phyloP scores from a whole-genome alignment of 2,329 filamentous ascomycete genomes.

The Tricladium varicosporioides region DNA sequence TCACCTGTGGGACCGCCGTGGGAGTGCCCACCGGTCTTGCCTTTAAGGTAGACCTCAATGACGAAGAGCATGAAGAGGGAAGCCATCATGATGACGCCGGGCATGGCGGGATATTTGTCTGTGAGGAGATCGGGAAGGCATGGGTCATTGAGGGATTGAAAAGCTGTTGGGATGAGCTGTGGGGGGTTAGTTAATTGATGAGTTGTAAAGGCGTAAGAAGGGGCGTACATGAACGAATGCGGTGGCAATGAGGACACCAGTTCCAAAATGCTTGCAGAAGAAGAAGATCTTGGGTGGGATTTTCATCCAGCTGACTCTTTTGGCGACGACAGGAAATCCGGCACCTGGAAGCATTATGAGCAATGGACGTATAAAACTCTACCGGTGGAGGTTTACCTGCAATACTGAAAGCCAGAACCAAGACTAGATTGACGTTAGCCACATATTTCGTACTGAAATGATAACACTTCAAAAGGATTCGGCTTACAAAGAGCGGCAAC shows the following conservation, averaged over 20 bases:
- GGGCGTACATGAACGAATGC: slow-evolving; percentile 67
- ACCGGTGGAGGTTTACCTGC: slow-evolving; percentile 14
- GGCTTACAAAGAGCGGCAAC: slow-evolving; percentile 55
- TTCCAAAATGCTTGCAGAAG: slow-evolving; percentile 71
- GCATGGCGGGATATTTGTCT: slow-evolving; percentile 44
- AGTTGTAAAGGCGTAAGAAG: not conserved
- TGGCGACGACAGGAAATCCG: slow-evolving; percentile 60
- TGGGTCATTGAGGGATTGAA: slow-evolving; percentile 63
- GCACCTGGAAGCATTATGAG: slow-evolving; percentile 53
- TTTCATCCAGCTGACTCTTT: slow-evolving; percentile 37
- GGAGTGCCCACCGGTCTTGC: slow-evolving; percentile 23
- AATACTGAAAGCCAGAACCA: slow-evolving; percentile 10
- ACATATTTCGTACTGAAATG: not conserved
- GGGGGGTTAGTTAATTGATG: slow-evolving; percentile 8
- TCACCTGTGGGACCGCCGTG: slow-evolving; percentile 16
- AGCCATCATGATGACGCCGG: slow-evolving; percentile 45
- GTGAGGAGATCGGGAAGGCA: slow-evolving; percentile 51
- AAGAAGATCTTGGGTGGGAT: slow-evolving; percentile 62
- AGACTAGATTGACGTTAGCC: slow-evolving; percentile 4
- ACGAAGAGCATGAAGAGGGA: slow-evolving; percentile 45
- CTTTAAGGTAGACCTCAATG: slow-evolving; percentile 53
- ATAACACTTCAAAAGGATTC: not conserved
- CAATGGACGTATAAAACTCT: slow-evolving; percentile 11
- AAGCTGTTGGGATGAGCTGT: slow-evolving; percentile 64
- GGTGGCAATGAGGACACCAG: slow-evolving; percentile 76